A percentile compares a stretch with the other conserved stretches of the same genome.
These are phyloP conservation scores for Malassezia restricta DNA, from an alignment of 1,284 basidiomycete species.

Conservation along the genomic window DNA sequence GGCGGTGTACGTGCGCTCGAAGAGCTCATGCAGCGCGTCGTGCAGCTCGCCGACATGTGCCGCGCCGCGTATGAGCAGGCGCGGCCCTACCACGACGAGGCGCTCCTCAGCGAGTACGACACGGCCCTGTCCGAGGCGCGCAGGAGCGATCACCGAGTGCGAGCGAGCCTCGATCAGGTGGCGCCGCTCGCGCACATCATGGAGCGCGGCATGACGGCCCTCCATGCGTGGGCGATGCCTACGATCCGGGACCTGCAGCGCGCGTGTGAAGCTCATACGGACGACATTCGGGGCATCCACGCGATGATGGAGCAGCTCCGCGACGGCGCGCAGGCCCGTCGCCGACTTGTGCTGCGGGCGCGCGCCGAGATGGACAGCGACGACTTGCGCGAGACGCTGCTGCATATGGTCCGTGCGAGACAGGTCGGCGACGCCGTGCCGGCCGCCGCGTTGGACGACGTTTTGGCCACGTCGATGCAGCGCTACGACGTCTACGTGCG, in stretches of 20 bases:
- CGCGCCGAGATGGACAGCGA: slow-evolving; percentile 45
- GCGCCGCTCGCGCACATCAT: slow-evolving; percentile 17
- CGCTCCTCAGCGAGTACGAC: slow-evolving; percentile 17
- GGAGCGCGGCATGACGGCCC: slow-evolving; percentile 8
- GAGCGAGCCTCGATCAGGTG: slow-evolving; percentile 47
- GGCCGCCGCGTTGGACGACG: slow-evolving; percentile 6
- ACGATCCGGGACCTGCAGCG: slow-evolving; percentile 16
- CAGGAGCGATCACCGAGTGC: slow-evolving; percentile 45
- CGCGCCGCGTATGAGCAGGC: slow-evolving; percentile 57
- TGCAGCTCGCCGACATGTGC: slow-evolving; percentile 58
- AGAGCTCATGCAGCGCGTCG: slow-evolving; percentile 58
- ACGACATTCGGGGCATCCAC: slow-evolving; percentile 56
- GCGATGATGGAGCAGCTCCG: slow-evolving; percentile 69
- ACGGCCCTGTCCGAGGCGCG: slow-evolving; percentile 25
- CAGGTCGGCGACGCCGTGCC: slow-evolving; percentile 8
- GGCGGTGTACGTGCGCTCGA: background rate
- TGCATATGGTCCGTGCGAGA: slow-evolving; percentile 2
- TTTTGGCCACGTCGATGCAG: slow-evolving; percentile 1
- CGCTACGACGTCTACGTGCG: slow-evolving; percentile 3
- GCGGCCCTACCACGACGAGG: slow-evolving; percentile 43
- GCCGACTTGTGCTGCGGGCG: slow-evolving; percentile 58
- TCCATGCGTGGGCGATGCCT: slow-evolving; percentile 14
- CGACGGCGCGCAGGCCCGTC: slow-evolving; percentile 52
- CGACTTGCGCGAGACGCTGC: slow-evolving; percentile 4
- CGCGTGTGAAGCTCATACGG: background rate